Evolutionary conservation across 2,329 filamentous ascomycete genomes (phyloP), one percentile per base, ranked within the genome.

Genomic region (Cadophora luteo-olivacea): DNA sequence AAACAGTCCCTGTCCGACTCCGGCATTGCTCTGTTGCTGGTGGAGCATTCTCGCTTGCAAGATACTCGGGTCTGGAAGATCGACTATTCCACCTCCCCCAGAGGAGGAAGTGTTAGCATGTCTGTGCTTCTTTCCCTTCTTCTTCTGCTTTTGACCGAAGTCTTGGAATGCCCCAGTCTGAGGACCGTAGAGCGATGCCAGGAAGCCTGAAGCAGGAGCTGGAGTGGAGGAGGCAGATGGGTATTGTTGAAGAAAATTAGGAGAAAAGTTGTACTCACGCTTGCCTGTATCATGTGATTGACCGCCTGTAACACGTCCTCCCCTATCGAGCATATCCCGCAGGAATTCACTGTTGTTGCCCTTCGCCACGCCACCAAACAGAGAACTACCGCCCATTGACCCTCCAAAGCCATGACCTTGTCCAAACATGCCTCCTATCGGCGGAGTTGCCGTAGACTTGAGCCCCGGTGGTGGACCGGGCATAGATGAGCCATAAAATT

Each of bases 81-180:
- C 94, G 63, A 65, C 63, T 95, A 97, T 90, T 87, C 93, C 94
- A 92, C 93, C 93, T 89, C 94, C 94, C 87, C 92, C 92, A 90
- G 94, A 97, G 90, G 95, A 98, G 92, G 94, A 97, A 95, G 95
- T 97, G 93, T 97, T 97, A 96, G 94, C 95, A 91, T 97, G 94
- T 91, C 94, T 97, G 88, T 97, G 95, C 93, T 97, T 97, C 90
- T 97, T 97, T 87, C 94, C 94, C 93, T 97, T 97, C 90, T 97
- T 97, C 91, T 97, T 97, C 89, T 97, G 94, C 91, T 97, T 97
- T 85, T 92, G 91, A 85, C 92, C 92, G 85, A 91, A 90, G 81
- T 97, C 94, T 90, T 94, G 92, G 85, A 93, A 93, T 84, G 89
- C 88, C 86, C 92, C 92, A 86, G 91, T 85, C 85, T 92, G 91